Evolutionary conservation across 176 grass and related monocot species (phyloP), one percentile per base, ranked within the genome.

Genomic region (Coix lacrymajobi): DNA sequence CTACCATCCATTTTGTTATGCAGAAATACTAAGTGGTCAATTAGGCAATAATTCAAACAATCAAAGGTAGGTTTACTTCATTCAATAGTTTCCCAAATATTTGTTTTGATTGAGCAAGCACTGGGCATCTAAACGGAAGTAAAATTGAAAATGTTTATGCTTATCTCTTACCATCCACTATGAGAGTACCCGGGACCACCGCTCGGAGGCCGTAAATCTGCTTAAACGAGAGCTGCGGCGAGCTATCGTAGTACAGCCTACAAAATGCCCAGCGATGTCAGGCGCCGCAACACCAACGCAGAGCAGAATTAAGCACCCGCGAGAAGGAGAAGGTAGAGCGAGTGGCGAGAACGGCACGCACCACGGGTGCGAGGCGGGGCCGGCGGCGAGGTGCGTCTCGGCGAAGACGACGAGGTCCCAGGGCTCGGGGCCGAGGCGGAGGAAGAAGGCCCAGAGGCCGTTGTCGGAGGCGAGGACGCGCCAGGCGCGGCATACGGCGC

Each of bases 401-500:
- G 96, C 85, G 83, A 98, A 98, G 33, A 89, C 78, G 51, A 95
- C 79, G 71, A 81, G 84, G 77, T 98, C 91, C 96, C 92, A 98
- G 22, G 87, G 85, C 37, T 92, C 92, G 73, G 86, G 87, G 37
- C 89, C 92, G 43, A 77, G 87, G 80, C 80, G 84, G 46, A 93
- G 82, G 78, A 95, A 95, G 81, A 83, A 89, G 71, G 92, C 79
- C 96, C 96, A 98, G 30, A 98, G 87, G 69, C 24, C 63, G 81
- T 98, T 95, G 63, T 95, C 92, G 62, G 90, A 87, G 62, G 80
- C 91, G 86, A 95, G 82, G 66, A 84, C 14, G 62, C 85, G 90
- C 85, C 93, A 93, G 7, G 87, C 71, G 45, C 76, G 88, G 88
- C 96, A 98, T 11, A 92, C 89, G 43, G 78, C 19, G 49, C 22